Base-by-base conservation (phyloP, 2,329 filamentous ascomycete species). In the Botrytis squamosa region DNA sequence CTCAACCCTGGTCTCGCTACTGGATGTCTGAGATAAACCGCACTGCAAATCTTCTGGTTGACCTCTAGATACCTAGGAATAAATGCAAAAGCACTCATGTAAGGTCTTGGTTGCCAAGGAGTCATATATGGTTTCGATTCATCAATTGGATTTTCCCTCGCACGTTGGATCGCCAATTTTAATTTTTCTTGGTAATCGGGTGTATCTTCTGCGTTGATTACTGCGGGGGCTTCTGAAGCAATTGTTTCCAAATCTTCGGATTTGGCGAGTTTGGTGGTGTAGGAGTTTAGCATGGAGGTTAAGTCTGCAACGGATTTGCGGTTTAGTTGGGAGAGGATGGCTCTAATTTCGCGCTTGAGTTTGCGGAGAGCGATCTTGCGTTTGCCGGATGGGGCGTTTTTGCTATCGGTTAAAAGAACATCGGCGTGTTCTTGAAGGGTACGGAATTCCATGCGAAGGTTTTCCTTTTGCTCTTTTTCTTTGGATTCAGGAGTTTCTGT, bases 51-150 rank as follows among this genome's bases (percentile, higher is more conserved):
- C 81, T 95, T 97, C 83, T 97, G 96, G 86, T 98, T 98, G 79
- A 99, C 96, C 85, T 99, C 97, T 75, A 99, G 89, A 83, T 98
- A 99, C 71, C 93, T 87, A 18, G 96, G 96, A 78, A 99, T 94
- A 83, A 97, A 98, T 38, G 95, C 94, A 83, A 99, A 99, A 0
- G 95, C 91, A 70, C 89, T 87, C 93, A 99, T 97, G 83, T 89
- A 98, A 70, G 92, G 88, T 73, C 94, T 88, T 20, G 96, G 96
- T 77, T 88, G 85, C 96, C 96, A 99, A 20, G 96, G 96, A 2
- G 95, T 98, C 7, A 88, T 88, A 82, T 99, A 99, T 5, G 96
- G 93, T 84, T 97, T 97, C 73, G 83, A 84, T 40, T 84, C 82
- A 83, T 98, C 93, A 74, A 91, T 84, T 0, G 93, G 92, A 84